Evolutionary conservation across 2,329 filamentous ascomycete species (phyloP).

Genomic region (Penicillium capsulatum): DNA sequence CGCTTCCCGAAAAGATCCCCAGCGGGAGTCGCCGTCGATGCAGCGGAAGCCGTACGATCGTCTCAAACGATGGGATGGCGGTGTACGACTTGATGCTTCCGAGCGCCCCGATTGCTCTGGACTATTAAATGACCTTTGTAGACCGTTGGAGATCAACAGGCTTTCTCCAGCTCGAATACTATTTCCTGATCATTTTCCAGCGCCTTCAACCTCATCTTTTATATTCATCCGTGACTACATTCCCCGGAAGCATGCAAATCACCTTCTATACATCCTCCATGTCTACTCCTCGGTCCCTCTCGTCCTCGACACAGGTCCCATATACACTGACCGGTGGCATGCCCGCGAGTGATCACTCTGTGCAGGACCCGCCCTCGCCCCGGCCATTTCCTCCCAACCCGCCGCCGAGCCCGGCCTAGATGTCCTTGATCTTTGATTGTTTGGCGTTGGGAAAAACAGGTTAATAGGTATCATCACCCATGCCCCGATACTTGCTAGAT

Average conservation of each 20-base stretch:
- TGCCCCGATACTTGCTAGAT: not conserved
- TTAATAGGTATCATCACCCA: constrained; percentile 9
- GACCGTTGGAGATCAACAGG: too few species aligned
- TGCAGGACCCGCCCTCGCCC: constrained; percentile 25
- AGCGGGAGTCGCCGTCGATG: too few species aligned
- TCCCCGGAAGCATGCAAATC: too few species aligned
- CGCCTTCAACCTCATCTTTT: too few species aligned
- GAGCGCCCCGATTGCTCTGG: constrained; percentile 10
- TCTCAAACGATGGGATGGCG: constrained; percentile 15
- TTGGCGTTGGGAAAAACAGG: constrained; percentile 14
- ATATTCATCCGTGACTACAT: too few species aligned
- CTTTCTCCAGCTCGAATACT: too few species aligned
- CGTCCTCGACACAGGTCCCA: not conserved
- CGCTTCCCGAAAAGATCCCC: too few species aligned
- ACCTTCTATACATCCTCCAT: too few species aligned
- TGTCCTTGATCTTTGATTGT: constrained; percentile 2
- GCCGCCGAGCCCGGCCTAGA: constrained; percentile 38
- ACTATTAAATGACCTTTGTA: constrained; percentile 19
- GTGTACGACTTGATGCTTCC: constrained; percentile 21
- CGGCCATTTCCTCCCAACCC: constrained; percentile 39
- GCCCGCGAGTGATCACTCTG: constrained; percentile 17
- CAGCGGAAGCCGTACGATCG: not conserved
- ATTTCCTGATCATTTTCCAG: too few species aligned
- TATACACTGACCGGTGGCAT: constrained; percentile 6
- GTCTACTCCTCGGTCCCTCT: not conserved